Base-by-base conservation (phyloP, 345 rosid genomes). In the Eutrema yunnanense region DNA sequence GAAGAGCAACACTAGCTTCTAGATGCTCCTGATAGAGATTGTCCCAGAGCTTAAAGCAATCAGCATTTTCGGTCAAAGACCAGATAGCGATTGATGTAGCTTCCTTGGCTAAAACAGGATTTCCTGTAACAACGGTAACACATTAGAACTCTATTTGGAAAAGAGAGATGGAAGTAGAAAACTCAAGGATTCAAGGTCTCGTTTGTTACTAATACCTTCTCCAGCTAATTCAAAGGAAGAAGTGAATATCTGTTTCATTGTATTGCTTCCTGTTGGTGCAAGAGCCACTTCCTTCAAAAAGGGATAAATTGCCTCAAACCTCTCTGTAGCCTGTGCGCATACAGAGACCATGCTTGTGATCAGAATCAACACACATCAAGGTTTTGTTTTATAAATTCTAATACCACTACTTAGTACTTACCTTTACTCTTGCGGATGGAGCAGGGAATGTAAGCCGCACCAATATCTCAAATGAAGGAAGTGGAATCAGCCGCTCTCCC, bases 21-120 rank as follows among this genome's bases (percentile, higher is more conserved):
- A 81, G 62, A 75, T 86, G 84, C 10, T 82, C 92, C 41, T 64
- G 73, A 73, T 89, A 89, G 59, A 85, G 65, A 72, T 79, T 80
- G 29, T 81, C 92, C 96, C 96, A 89, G 36, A 79, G 86, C 81
- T 76, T 84, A 78, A 80, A 89, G 81, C 96, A 89, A 43, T 89
- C 96, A 61, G 80, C 68, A 62, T 82, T 84, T 72, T 83, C 75
- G 6, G 80, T 69, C 73, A 89, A 78, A 55, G 84, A 82, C 92
- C 96, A 87, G 53, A 84, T 60, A 60, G 75, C 79, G 9, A 86
- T 74, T 47, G 76, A 74, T 65, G 86, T 81, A n/a, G 90, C 90
- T 82, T 89, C 96, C 78, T 82, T 81, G 43, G 88, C 81, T 71
- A 89, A 76, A 53, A 81, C 85, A 22, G 83, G 82, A 64, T 67